These are phyloP conservation scores for Narthecium ossifragum DNA, from an alignment of 106 monocot genomes.

Conservation along the genomic window DNA sequence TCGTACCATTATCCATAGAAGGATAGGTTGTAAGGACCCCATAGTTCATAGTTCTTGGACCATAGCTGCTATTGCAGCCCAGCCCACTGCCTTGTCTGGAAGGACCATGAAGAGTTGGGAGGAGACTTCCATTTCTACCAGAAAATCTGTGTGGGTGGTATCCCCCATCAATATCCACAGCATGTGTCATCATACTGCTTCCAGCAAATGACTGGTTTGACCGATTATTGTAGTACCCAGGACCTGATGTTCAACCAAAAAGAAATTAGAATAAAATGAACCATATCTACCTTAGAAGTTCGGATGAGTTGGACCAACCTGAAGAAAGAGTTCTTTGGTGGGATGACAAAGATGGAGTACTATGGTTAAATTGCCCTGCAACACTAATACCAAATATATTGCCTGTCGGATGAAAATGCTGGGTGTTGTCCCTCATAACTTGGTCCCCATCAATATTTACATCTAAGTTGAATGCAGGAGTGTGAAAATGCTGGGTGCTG, in stretches of 20 bases:
- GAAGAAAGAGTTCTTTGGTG: slow-evolving; percentile 8
- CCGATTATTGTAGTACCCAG: slow-evolving; percentile 13
- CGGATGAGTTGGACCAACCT: slow-evolving; percentile 7
- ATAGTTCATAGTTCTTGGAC: slow-evolving; percentile 10
- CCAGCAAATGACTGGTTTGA: slow-evolving; percentile 12
- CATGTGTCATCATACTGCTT: slow-evolving; percentile 3
- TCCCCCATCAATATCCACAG: background rate
- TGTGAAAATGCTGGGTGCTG: no score
- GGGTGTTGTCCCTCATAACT: no score
- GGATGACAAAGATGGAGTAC: background rate
- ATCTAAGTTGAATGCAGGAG: slow-evolving; percentile 16
- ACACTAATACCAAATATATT: slow-evolving; percentile 14
- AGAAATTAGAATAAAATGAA: no score
- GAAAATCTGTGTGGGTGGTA: background rate
- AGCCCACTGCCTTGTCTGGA: background rate
- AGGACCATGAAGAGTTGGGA: slow-evolving; percentile 6
- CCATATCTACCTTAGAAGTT: no score
- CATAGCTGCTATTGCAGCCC: slow-evolving; percentile 9
- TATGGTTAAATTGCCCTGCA: slow-evolving; percentile 12
- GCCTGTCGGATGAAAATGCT: slow-evolving; percentile 14
- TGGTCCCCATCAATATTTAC: slow-evolving; percentile 12
- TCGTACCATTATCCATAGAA: background rate
- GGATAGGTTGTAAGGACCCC: slow-evolving; percentile 9
- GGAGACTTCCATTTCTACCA: slow-evolving; percentile 8
- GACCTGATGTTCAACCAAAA: no score